A percentile compares a stretch with the other conserved stretches of the same genome.
These are phyloP conservation scores for Euphrasia arctica DNA, from an alignment of 305 asterid genomes.

Conservation along the genomic window DNA sequence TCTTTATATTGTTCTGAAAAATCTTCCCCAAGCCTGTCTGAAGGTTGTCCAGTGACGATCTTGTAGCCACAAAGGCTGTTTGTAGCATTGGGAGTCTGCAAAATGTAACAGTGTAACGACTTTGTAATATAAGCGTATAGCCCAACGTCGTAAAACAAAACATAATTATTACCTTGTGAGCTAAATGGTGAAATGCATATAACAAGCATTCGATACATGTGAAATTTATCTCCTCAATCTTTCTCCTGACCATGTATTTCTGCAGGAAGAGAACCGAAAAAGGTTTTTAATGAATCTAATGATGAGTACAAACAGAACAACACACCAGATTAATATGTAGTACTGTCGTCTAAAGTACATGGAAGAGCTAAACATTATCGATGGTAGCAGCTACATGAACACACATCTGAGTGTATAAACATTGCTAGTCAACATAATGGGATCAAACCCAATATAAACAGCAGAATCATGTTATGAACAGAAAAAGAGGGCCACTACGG, in stretches of 20 bases:
- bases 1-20: slow-evolving; percentile 82
- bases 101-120: slow-evolving; percentile 10
- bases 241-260: slow-evolving; percentile 87
- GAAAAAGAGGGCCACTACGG: background rate
- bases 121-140: slow-evolving; percentile 14
- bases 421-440: background rate
- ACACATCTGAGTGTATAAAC: slow-evolving; percentile 1
- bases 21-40: slow-evolving; percentile 98
- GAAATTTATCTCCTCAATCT: slow-evolving; percentile 83
- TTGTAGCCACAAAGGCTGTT: slow-evolving; percentile 94
- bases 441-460: slow-evolving; percentile 6
- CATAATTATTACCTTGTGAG: slow-evolving; percentile 62
- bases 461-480: slow-evolving; percentile 6
- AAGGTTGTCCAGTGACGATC: slow-evolving; percentile 97
- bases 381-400: slow-evolving; percentile 10
- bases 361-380: no score
- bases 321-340: no score
- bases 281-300: slow-evolving; percentile 8
- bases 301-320: background rate
- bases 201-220: slow-evolving; percentile 72
- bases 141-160: slow-evolving; percentile 8
- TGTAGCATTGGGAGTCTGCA: slow-evolving; percentile 86
- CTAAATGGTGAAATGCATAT: slow-evolving; percentile 82
- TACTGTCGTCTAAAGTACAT: no score
- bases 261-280: slow-evolving; percentile 33